phyloP scores from a whole-genome alignment of 2,329 filamentous ascomycete species.

The Cercospora zeina region DNA sequence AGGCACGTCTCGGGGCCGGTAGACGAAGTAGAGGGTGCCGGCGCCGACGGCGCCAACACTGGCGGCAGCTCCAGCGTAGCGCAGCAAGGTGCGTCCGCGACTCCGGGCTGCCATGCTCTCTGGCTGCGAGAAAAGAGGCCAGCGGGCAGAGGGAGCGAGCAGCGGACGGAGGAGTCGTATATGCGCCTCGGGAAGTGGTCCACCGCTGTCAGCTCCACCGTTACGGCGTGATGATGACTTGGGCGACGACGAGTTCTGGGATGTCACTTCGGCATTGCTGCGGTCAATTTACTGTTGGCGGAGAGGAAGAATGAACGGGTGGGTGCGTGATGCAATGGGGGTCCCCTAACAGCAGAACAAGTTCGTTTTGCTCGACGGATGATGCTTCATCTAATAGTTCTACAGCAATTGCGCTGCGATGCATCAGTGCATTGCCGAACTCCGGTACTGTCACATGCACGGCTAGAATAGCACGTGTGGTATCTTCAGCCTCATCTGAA shows the following conservation, averaged over 20 bases:
- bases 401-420: not conserved
- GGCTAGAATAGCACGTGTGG: not conserved
- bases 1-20: slow-evolving; percentile 71
- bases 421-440: not conserved
- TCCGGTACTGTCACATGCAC: slow-evolving; percentile 4
- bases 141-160: slow-evolving; percentile 6
- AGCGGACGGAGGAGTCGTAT: not conserved
- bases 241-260: slow-evolving; percentile 5
- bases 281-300: slow-evolving; percentile 20
- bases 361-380: slow-evolving; percentile 7
- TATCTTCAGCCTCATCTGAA: not conserved
- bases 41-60: slow-evolving; percentile 57
- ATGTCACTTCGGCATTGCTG: slow-evolving; percentile 13
- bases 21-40: slow-evolving; percentile 61
- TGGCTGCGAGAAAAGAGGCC: slow-evolving; percentile 2
- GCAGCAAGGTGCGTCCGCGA: slow-evolving; percentile 46
- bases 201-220: slow-evolving; percentile 13
- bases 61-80: slow-evolving; percentile 60
- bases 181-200: slow-evolving; percentile 24
- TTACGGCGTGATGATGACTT: slow-evolving; percentile 21
- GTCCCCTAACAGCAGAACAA: not conserved
- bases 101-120: slow-evolving; percentile 34
- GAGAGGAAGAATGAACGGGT: too few species aligned
- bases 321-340: slow-evolving; percentile 16
- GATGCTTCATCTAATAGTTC: too few species aligned